These are phyloP conservation scores for Gyromitra esculenta DNA, from an alignment of 2,329 filamentous ascomycete species.

Conservation along the genomic window DNA sequence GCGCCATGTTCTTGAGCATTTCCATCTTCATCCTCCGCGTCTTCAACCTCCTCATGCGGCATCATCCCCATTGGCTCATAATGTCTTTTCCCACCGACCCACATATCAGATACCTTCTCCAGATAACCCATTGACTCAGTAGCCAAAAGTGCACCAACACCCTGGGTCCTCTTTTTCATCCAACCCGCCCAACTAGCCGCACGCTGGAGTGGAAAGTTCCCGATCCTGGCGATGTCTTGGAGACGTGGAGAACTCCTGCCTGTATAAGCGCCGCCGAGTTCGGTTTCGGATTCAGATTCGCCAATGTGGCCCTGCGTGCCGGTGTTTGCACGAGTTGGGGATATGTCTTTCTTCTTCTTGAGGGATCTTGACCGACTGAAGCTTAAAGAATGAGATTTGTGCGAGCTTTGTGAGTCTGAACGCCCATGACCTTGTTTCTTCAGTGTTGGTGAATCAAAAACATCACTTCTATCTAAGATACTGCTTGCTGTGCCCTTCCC, in stretches of 20 bases:
- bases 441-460: conserved; percentile 83
- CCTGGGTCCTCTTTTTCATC: conserved; percentile 78
- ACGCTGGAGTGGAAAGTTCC: conserved; percentile 81
- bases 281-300: conserved; percentile 61
- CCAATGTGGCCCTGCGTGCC: conserved; percentile 54
- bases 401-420: conserved; percentile 55
- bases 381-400: conserved; percentile 41
- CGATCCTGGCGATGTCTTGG: conserved; percentile 69
- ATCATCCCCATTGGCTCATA: conserved; percentile 72
- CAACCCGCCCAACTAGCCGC: conserved; percentile 85
- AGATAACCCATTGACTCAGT: conserved; percentile 96
- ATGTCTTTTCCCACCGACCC: conserved; percentile 88
- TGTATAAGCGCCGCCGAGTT: conserved; percentile 23
- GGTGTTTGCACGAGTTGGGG: conserved; percentile 28
- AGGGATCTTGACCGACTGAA: conserved; percentile 63
- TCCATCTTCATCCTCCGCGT: conserved; percentile 66
- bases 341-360: conserved; percentile 38
- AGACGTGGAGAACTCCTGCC: conserved; percentile 62
- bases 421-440: conserved; percentile 55
- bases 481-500: conserved; percentile 85
- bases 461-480: conserved; percentile 84
- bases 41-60: conserved; percentile 53
- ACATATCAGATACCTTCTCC: conserved; percentile 96
- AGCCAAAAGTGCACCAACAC: conserved; percentile 82
- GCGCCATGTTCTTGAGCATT: conserved; percentile 74